Percentiles rank a stretch among this genome's conserved stretches.
These are phyloP conservation scores for Polygonum maritimum DNA, from an alignment of 148 eudicot genomes.

Conservation along the genomic window DNA sequence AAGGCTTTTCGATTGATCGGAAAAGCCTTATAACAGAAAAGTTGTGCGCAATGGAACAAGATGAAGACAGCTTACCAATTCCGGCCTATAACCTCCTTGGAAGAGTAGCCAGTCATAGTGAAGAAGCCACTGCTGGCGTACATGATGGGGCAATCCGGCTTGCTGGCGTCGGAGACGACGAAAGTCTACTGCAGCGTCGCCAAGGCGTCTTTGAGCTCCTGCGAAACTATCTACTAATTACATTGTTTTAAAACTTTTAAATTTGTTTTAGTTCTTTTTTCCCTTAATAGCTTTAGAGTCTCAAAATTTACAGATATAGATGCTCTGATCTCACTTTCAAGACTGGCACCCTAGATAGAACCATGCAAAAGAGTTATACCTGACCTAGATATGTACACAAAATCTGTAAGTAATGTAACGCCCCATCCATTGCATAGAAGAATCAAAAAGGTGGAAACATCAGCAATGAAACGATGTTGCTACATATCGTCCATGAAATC, in stretches of 20 bases:
- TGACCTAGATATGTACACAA: conserved; percentile 37
- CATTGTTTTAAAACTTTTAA: no score
- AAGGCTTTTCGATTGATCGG: no score
- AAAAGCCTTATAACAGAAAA: not conserved
- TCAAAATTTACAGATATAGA: no score
- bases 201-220: conserved; percentile 83
- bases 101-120: conserved; percentile 86
- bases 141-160: conserved; percentile 81
- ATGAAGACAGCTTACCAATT: conserved; percentile 53
- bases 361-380: conserved; percentile 65
- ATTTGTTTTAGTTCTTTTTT: no score
- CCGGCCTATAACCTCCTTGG: conserved; percentile 72
- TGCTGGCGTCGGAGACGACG: conserved; percentile 94
- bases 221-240: conserved; percentile 33
- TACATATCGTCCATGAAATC: not conserved
- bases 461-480: not conserved
- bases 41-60: not conserved
- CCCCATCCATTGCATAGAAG: conserved; percentile 36
- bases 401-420: conserved; percentile 53
- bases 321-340: conserved; percentile 19
- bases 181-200: conserved; percentile 82
- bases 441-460: not conserved
- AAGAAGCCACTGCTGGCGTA: conserved; percentile 96
- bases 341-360: conserved; percentile 67
- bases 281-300: no score